Base-by-base conservation (phyloP, 108 stramenopile genomes). In the Parmales sp. region DNA sequence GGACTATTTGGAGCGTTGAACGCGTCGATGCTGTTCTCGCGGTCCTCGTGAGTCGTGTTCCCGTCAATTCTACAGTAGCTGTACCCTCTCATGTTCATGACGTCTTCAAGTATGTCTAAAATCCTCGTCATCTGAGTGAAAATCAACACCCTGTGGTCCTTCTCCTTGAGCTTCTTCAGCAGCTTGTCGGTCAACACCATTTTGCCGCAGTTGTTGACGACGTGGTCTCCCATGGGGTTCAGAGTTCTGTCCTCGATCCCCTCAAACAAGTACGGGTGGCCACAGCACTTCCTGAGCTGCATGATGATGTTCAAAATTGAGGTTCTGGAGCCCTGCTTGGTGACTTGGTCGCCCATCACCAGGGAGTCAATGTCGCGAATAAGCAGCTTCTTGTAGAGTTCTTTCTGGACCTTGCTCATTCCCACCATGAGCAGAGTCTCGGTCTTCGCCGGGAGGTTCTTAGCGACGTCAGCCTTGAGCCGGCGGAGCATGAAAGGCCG, bases 211-310 rank as follows among this genome's bases (percentile, higher is more conserved):
- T 41, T 69, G n/a, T 19, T 25, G 22, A 65, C 68, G 7, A 68
- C 19, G 54, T 63, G 66, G 11, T 73, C 72, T 4, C 76, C 72
- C 11, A 72, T 38, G 1, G 68, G 88, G 51, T 87, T 83, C 31
- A 91, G 69, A 13, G 82, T 80, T 54, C 91, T 79, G 45, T 67
- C 66, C 45, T 44, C 45, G 39, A 67, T 25, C 20, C 65, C 65
- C 65, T 38, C 38, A 67, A 99, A 99, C 6, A 99, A 82, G 79
- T 99, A 99, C 0, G 98, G 98, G 73, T 99, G 98, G 67, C 92
- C 92, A 78, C 95, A 95, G 78, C 93, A 95, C 80, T 99, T 99
- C 23, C 98, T 89, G 29, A 99, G 82, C 81, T 99, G 98, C 97
- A 99, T 99, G 50, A 98, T 90, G 73, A 99, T 89, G 60, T 95